Evolutionary conservation across 352 stramenopile genomes (phyloP).

Genomic region (Pythium volutum): DNA sequence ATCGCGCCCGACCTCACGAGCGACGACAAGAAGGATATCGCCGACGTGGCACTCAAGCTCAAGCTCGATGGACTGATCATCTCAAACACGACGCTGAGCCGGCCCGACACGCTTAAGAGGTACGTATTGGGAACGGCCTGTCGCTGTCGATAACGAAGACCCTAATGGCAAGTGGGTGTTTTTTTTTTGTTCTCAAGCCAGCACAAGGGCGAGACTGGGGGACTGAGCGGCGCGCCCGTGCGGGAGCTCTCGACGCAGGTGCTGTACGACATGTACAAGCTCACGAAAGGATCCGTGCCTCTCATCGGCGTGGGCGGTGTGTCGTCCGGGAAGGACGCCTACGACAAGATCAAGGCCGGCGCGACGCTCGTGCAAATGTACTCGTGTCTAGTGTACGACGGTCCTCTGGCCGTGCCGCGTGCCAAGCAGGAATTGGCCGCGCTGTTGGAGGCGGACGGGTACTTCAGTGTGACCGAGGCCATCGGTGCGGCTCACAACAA

Average conservation of each 20-base stretch:
- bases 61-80: constrained; percentile 96
- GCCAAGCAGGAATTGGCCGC: constrained; percentile 89
- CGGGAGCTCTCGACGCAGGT: constrained; percentile 92
- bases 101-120: constrained; percentile 81
- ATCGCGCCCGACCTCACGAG: constrained; percentile 95
- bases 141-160: background rate
- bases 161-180: background rate
- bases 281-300: constrained; percentile 91
- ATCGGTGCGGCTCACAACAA: constrained; percentile 80
- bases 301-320: constrained; percentile 96
- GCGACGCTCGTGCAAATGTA: constrained; percentile 96
- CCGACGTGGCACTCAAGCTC: constrained; percentile 80
- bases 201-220: constrained; percentile 87
- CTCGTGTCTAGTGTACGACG: constrained; percentile 91
- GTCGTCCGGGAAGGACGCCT: constrained; percentile 92
- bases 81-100: constrained; percentile 95
- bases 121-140: constrained; percentile 7
- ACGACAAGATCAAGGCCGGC: constrained; percentile 97
- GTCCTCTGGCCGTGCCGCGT: constrained; percentile 78
- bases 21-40: constrained; percentile 95
- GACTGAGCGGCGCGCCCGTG: constrained; percentile 95
- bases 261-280: constrained; percentile 93
- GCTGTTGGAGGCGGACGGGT: constrained; percentile 82
- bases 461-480: constrained; percentile 73
- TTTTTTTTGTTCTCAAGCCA: constrained; percentile 22